Conservation (phyloP, 2,329 filamentous ascomycete genomes). For the Talaromyces funiculosus region DNA sequence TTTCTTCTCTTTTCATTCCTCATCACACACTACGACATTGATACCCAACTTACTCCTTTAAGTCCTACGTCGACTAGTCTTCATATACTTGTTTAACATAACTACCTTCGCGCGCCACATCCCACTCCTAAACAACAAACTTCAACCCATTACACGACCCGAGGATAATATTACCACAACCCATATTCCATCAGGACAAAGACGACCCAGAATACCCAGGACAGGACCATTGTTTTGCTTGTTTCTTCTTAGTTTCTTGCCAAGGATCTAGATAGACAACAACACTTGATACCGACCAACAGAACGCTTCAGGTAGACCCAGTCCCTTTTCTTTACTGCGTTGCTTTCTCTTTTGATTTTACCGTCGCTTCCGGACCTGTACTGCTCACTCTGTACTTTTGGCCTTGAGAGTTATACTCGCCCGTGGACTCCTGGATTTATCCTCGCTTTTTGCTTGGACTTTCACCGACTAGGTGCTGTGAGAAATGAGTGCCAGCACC, state of each 20-base stretch:
- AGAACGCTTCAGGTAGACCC: slow-evolving; percentile 36
- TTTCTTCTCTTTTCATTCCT: slow-evolving; percentile 7
- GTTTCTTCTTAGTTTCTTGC: slow-evolving; percentile 19
- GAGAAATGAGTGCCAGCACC: slow-evolving; percentile 14
- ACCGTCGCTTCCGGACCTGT: slow-evolving; percentile 15
- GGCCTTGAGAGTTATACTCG: not conserved
- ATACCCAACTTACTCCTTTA: slow-evolving; percentile 6
- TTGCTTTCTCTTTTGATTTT: slow-evolving; percentile 18
- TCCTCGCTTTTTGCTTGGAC: slow-evolving; percentile 13
- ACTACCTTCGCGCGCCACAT: not conserved
- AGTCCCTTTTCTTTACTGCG: slow-evolving; percentile 30
- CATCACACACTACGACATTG: not conserved
- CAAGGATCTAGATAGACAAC: slow-evolving; percentile 14
- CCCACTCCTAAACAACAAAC: not conserved
- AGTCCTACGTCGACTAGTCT: not conserved
- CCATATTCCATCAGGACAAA: not conserved
- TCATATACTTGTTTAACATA: not conserved
- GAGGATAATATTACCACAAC: slow-evolving; percentile 11
- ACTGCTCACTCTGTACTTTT: slow-evolving; percentile 14
- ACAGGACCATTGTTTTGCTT: slow-evolving; percentile 22
- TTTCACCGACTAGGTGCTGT: slow-evolving; percentile 11
- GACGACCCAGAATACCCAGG: slow-evolving; percentile 12
- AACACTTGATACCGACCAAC: slow-evolving; percentile 21
- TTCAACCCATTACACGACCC: slow-evolving; percentile 4
- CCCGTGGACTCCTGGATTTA: slow-evolving; percentile 14